phyloP scores from a whole-genome alignment of 2,329 filamentous ascomycete genomes.

The Ophiostoma himal-ulmi region DNA sequence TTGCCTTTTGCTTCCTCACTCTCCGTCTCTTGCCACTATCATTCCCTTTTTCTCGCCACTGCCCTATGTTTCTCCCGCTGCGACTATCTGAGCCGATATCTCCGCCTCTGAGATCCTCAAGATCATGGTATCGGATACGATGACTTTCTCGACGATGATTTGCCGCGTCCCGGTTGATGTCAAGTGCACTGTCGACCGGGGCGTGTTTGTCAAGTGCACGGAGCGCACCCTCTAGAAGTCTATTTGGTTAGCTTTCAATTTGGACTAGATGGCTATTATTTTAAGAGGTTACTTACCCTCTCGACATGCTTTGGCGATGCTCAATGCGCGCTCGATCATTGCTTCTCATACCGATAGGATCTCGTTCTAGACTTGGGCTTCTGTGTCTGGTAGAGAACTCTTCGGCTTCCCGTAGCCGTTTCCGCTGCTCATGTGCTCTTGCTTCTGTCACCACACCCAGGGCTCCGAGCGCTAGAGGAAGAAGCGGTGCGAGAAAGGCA shows the following conservation, averaged over 20 bases:
- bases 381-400: background rate
- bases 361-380: background rate
- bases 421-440: conserved; percentile 1
- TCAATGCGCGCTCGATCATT: background rate
- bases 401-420: background rate
- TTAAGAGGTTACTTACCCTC: background rate
- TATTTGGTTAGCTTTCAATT: background rate
- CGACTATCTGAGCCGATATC: background rate
- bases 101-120: background rate
- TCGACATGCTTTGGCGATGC: background rate
- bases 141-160: background rate
- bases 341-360: background rate
- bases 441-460: conserved; percentile 12
- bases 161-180: background rate
- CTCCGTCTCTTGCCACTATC: background rate
- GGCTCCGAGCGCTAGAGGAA: conserved; percentile 17
- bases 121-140: background rate
- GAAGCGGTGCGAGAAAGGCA: conserved; percentile 16
- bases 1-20: background rate
- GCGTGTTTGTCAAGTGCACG: background rate
- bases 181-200: background rate
- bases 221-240: background rate
- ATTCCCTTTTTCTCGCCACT: background rate
- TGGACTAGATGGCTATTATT: background rate
- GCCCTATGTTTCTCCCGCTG: background rate